Evolutionary conservation across 257 asterid genomes (phyloP), one percentile per base, ranked within the genome.

Genomic region (Lavandula angustifolia): DNA sequence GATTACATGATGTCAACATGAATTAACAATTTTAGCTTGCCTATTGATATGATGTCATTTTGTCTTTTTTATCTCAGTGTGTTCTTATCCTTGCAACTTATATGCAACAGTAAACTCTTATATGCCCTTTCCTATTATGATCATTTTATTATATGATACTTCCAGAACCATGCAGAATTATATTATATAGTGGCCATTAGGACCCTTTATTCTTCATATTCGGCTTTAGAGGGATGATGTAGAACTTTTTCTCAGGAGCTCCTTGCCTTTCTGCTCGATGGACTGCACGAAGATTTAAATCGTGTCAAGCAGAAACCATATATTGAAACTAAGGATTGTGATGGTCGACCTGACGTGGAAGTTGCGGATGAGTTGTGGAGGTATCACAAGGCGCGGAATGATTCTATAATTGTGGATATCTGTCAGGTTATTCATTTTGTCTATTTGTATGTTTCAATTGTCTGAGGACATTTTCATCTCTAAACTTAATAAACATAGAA

Each of bases 261-360:
- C 64, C 99, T 94, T 51, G 99, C 99, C 41, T 94, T 94, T 77
- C 82, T 94, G 56, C 88, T 94, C 38, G 99, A 94, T 80, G 97
- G 99, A 74, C 80, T 94, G 70, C 99, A 94, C 64, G 99, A 94
- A 82, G 99, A 94, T 65, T 78, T 94, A 74, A 94, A 94, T 78
- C 95, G 99, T 42, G 97, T 94, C 32, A 94, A 87, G 81, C 96
- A 87, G 74, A 94, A 94, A 65, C 97, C 99, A 0, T 94, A 94
- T 64, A 27, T 89, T 70, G 97, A 89, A 75, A 77, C 91, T 16
- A 81, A 87, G 77, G 97, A 94, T 80, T 89, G 53, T 70, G 99
- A 90, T 63, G 81, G 87, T 50, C 86, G 79, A 43, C 89, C 94
- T 10, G 99, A 90, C 67, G 87, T 84, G 71, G 99, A 89, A 70